Conservation (phyloP, 2,329 filamentous ascomycete genomes). For the Hymenoscyphus repandus region DNA sequence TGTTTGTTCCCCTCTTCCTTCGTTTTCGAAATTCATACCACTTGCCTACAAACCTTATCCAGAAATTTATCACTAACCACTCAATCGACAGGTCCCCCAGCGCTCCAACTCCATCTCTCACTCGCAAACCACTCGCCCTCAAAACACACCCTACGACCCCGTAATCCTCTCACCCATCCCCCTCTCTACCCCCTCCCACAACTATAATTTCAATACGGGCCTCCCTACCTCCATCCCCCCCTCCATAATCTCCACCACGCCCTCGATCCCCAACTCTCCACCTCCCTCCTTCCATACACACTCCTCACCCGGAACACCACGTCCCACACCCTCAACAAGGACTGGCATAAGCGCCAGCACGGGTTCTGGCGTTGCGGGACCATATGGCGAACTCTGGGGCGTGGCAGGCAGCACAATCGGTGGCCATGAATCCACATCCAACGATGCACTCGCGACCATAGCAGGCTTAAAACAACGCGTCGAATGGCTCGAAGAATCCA, state of each 20-base stretch:
- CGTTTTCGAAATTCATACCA: neutral
- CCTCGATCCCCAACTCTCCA: conserved; percentile 23
- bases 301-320: conserved; percentile 19
- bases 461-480: conserved; percentile 21
- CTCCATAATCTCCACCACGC: conserved; percentile 11
- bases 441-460: conserved; percentile 21
- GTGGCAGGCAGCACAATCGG: conserved; percentile 21
- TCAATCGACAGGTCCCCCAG: conserved; percentile 19
- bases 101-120: conserved; percentile 1
- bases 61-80: neutral
- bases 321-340: conserved; percentile 17
- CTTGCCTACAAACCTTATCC: neutral
- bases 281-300: conserved; percentile 24
- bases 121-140: neutral
- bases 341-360: conserved; percentile 6
- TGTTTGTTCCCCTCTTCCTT: conserved; percentile 13
- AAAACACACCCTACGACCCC: conserved; percentile 4
- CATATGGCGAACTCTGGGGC: conserved; percentile 21
- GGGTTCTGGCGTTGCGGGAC: conserved; percentile 2
- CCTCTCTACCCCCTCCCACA: conserved; percentile 10
- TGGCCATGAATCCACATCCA: conserved; percentile 13
- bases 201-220: conserved; percentile 23
- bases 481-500: conserved; percentile 26
- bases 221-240: conserved; percentile 18
- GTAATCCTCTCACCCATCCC: conserved; percentile 23